A percentile compares a stretch with the other conserved stretches of the same genome.
Evolutionary conservation across 495 filamentous ascomycete species (phyloP).

Genomic region (Thozetella sp.): DNA sequence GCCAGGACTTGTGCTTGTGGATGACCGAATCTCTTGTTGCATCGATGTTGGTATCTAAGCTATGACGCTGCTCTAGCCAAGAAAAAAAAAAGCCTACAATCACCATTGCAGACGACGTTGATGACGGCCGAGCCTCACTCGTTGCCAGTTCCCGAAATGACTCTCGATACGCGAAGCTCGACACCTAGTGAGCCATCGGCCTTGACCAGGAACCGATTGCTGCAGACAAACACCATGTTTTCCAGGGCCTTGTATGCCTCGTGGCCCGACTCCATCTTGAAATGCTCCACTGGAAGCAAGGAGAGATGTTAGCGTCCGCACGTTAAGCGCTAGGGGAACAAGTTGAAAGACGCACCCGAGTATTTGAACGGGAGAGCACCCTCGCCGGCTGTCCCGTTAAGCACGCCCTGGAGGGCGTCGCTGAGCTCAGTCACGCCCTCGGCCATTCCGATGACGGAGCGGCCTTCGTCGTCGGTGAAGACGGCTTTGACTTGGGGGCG

Average conservation of each 20-base stretch:
- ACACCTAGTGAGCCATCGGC: conserved; percentile 7
- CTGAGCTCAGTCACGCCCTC: conserved; percentile 8
- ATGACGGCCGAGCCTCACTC: no score
- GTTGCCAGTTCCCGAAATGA: no score
- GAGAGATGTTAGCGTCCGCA: no score
- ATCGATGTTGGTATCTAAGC: no score
- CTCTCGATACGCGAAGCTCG: conserved; percentile 4
- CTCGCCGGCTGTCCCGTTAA: conserved; percentile 4
- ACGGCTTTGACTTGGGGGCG: conserved; percentile 8
- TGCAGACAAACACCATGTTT: conserved; percentile 9
- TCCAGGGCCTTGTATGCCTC: conserved; percentile 10
- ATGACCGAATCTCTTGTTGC: no score
- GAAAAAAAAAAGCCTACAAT: no score
- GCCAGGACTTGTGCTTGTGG: no score
- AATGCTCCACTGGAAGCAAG: conserved; percentile 8
- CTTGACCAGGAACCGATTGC: conserved; percentile 8
- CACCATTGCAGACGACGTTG: no score
- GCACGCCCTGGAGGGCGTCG: conserved; percentile 8
- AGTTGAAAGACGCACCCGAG: conserved; percentile 8
- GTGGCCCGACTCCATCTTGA: conserved; percentile 9
- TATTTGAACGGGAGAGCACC: conserved; percentile 1
- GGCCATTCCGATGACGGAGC: conserved; percentile 4
- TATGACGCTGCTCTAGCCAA: no score
- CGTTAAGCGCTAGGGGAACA: no score
- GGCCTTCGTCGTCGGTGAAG: conserved; percentile 10